phyloP scores from a whole-genome alignment of 345 rosid species.

The Arabidopsis suecica region DNA sequence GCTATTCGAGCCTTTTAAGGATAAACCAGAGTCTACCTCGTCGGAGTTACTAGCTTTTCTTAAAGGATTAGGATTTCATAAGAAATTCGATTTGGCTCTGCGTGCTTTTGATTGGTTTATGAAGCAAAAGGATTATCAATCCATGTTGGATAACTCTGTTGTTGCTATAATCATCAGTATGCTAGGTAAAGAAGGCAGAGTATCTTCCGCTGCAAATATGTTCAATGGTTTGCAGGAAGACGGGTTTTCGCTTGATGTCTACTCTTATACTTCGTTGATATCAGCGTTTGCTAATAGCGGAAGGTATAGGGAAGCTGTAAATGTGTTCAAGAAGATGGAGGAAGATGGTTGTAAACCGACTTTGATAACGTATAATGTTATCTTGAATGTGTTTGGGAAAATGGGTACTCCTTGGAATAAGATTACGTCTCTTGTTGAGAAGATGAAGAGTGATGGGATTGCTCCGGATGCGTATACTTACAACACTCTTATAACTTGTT shows the following conservation, averaged over 20 bases:
- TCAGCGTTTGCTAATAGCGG: slow-evolving; percentile 70
- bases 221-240: slow-evolving; percentile 57
- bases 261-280: slow-evolving; percentile 82
- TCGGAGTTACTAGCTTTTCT: slow-evolving; percentile 68
- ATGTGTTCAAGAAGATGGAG: slow-evolving; percentile 77
- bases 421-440: slow-evolving; percentile 60
- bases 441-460: slow-evolving; percentile 69
- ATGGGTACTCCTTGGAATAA: slow-evolving; percentile 98
- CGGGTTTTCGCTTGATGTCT: slow-evolving; percentile 72
- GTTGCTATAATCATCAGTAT: slow-evolving; percentile 69
- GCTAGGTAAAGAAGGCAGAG: slow-evolving; percentile 70
- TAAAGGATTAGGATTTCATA: slow-evolving; percentile 76
- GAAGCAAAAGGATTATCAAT: slow-evolving; percentile 50
- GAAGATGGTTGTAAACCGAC: slow-evolving; percentile 86
- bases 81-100: slow-evolving; percentile 68
- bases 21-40: slow-evolving; percentile 48
- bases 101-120: slow-evolving; percentile 79
- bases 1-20: slow-evolving; percentile 48
- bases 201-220: slow-evolving; percentile 64
- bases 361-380: slow-evolving; percentile 84
- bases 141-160: slow-evolving; percentile 58
- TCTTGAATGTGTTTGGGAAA: slow-evolving; percentile 85
- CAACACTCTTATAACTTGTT: slow-evolving; percentile 85
- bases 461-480: slow-evolving; percentile 78
- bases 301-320: slow-evolving; percentile 82